These are phyloP conservation scores for Verbena officinalis DNA, from an alignment of 257 asterid species.

Conservation along the genomic window DNA sequence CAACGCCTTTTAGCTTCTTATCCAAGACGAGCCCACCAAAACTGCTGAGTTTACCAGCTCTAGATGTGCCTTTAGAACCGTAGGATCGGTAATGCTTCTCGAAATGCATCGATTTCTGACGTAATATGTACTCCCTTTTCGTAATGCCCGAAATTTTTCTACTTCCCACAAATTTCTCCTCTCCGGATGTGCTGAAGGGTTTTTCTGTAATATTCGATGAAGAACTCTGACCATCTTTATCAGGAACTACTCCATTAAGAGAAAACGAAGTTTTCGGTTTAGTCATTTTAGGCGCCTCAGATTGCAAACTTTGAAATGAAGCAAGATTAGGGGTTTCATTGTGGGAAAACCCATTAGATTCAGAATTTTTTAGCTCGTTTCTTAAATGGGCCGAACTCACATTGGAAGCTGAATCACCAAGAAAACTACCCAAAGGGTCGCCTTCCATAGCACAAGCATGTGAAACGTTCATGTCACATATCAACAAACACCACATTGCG, in stretches of 20 bases:
- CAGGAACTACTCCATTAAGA: conserved; percentile 43
- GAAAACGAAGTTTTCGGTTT: conserved; percentile 42
- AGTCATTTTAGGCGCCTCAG: conserved; percentile 44
- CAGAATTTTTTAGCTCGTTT: conserved; percentile 48
- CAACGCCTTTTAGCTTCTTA: conserved; percentile 72
- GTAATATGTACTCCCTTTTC: conserved; percentile 70
- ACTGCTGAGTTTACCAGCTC: conserved; percentile 57
- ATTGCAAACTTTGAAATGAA: conserved; percentile 48
- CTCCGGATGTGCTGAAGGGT: conserved; percentile 55
- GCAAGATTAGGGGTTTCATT: conserved; percentile 39
- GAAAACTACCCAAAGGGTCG: conserved; percentile 56
- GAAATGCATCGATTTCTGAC: conserved; percentile 73
- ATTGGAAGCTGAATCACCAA: conserved; percentile 39
- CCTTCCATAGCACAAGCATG: conserved; percentile 90
- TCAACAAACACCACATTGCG: conserved; percentile 97
- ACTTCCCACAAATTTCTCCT: conserved; percentile 66
- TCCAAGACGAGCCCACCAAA: conserved; percentile 75
- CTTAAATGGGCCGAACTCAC: conserved; percentile 40
- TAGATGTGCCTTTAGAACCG: conserved; percentile 63
- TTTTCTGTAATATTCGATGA: conserved; percentile 43
- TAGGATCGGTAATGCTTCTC: conserved; percentile 71
- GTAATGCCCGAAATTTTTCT: conserved; percentile 73
- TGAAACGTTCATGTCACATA: conserved; percentile 89
- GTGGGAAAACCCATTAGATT: conserved; percentile 42
- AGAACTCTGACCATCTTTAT: conserved; percentile 47